Conservation (phyloP, 73 alveolate genomes). For the Effrenium voratum region DNA sequence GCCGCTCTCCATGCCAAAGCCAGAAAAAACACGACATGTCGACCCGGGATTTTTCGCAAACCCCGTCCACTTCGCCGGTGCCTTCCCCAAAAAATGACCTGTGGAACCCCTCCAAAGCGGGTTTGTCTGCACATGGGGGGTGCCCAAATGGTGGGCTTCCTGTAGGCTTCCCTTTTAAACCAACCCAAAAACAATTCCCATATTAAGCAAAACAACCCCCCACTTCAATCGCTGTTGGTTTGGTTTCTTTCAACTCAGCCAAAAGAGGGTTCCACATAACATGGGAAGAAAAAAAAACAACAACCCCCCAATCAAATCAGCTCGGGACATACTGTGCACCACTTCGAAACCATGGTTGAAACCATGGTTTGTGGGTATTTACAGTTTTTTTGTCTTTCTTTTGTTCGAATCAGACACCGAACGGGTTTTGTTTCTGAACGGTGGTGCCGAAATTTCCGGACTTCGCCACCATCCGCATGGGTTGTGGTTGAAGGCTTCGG, state of each 20-base stretch:
- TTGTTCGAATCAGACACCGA: not conserved
- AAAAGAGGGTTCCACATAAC: not conserved
- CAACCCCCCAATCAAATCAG: not conserved
- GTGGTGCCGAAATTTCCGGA: not conserved
- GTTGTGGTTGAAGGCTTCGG: not conserved
- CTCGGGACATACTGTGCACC: not conserved
- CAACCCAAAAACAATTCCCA: not conserved
- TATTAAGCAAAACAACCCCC: not conserved
- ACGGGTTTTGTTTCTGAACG: not conserved
- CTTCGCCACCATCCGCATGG: not conserved
- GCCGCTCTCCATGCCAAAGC: no score
- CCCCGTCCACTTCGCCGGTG: no score
- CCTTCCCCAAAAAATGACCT: no score
- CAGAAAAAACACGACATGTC: no score
- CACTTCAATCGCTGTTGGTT: not conserved
- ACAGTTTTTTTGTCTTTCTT: not conserved
- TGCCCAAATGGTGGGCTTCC: no score
- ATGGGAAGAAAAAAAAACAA: not conserved
- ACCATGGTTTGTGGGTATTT: not conserved
- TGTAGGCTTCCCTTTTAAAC: no score
- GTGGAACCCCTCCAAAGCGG: no score
- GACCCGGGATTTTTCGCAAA: no score
- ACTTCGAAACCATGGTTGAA: not conserved
- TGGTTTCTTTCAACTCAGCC: not conserved
- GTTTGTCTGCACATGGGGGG: no score